Conservation (phyloP, 768 basidiomycete species). For the Royoungia palumana region DNA sequence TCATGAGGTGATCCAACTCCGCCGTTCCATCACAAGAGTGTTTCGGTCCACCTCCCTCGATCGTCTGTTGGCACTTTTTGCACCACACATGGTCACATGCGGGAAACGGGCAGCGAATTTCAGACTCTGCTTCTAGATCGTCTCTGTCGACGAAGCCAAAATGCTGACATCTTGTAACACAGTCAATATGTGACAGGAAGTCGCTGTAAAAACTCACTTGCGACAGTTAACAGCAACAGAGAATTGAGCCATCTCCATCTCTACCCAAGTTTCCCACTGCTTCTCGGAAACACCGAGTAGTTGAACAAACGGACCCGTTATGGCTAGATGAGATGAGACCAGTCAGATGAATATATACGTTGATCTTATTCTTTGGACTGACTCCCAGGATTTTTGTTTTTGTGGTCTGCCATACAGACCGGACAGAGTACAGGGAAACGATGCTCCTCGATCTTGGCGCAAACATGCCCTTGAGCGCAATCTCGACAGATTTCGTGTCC, state of each 20-base stretch:
- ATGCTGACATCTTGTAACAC: constrained; percentile 42
- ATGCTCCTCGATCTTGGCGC: constrained; percentile 48
- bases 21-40: constrained; percentile 59
- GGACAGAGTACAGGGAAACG: constrained; percentile 63
- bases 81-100: constrained; percentile 57
- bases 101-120: constrained; percentile 48
- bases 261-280: constrained; percentile 41
- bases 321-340: not conserved
- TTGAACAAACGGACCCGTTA: constrained; percentile 37
- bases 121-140: constrained; percentile 40
- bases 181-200: not conserved
- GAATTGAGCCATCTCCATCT: constrained; percentile 44
- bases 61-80: constrained; percentile 49
- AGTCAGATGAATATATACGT: not conserved
- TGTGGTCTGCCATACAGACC: constrained; percentile 41
- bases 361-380: not conserved
- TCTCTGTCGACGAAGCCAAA: constrained; percentile 49
- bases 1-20: constrained; percentile 52
- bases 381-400: constrained; percentile 31
- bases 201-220: constrained; percentile 34
- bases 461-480: constrained; percentile 45
- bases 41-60: constrained; percentile 32
- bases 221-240: constrained; percentile 46
- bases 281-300: constrained; percentile 44
- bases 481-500: constrained; percentile 52